Evolutionary conservation across 495 filamentous ascomycete genomes (phyloP).

Genomic region (Penicillium angulare): DNA sequence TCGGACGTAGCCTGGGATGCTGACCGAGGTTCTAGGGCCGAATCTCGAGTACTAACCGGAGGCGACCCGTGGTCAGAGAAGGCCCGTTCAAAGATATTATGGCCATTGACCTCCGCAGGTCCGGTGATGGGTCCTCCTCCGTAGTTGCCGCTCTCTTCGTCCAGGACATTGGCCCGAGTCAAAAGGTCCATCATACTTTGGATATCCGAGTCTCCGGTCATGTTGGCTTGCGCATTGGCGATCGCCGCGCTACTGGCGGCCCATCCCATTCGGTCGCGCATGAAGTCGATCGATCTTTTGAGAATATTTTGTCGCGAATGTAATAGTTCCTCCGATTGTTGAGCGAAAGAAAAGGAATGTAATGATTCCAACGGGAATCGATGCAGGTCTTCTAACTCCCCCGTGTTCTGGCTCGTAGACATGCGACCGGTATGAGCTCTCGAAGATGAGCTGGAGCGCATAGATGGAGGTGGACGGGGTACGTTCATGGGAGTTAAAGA

Average conservation of each 20-base stretch:
- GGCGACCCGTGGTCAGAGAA: conserved; percentile 52
- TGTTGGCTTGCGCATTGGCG: conserved; percentile 76
- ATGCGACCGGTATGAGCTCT: conserved; percentile 54
- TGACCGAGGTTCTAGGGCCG: conserved; percentile 11
- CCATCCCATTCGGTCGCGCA: conserved; percentile 93
- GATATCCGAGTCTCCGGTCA: conserved; percentile 78
- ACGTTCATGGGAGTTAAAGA: conserved; percentile 52
- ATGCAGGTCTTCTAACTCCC: conserved; percentile 81
- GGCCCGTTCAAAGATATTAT: conserved; percentile 78
- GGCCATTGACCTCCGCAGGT: conserved; percentile 63
- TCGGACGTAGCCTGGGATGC: conserved; percentile 21
- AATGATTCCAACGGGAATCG: conserved; percentile 94
- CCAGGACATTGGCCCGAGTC: conserved; percentile 71
- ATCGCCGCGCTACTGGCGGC: conserved; percentile 60
- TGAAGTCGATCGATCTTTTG: conserved; percentile 94
- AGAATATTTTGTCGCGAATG: conserved; percentile 90
- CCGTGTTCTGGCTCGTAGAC: conserved; percentile 62
- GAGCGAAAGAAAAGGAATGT: conserved; percentile 97
- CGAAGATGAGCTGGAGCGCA: conserved; percentile 49
- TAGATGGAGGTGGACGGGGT: conserved; percentile 60
- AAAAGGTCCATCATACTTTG: conserved; percentile 90
- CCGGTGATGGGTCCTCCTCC: conserved; percentile 68
- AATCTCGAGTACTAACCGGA: conserved; percentile 19
- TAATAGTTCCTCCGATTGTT: conserved; percentile 88
- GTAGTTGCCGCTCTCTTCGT: conserved; percentile 47